Evolutionary conservation across 345 rosid species (phyloP).

Genomic region (Moricandia arvensis): DNA sequence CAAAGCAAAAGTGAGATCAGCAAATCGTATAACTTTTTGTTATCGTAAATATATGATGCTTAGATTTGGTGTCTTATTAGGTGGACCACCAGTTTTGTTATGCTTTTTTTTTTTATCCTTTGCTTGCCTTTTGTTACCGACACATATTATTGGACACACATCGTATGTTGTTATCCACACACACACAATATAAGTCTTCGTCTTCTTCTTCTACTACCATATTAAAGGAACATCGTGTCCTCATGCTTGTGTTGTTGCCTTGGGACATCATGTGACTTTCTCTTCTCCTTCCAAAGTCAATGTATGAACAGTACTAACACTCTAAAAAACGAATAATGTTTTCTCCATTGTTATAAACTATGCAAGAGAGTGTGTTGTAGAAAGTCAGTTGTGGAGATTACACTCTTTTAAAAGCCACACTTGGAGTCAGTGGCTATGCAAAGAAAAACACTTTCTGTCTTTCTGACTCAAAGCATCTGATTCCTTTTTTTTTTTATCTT

Average conservation of each 20-base stretch:
- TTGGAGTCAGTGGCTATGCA: slow-evolving; percentile 7
- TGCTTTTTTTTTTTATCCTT: slow-evolving; percentile 23
- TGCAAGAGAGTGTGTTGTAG: slow-evolving; percentile 20
- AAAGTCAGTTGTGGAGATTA: slow-evolving; percentile 22
- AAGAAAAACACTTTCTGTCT: slow-evolving; percentile 10
- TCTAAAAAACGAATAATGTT: not conserved
- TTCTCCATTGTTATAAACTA: slow-evolving; percentile 1
- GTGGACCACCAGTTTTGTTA: slow-evolving; percentile 32
- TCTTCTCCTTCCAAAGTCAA: slow-evolving; percentile 12
- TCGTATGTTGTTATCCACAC: slow-evolving; percentile 29
- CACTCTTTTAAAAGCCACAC: not conserved
- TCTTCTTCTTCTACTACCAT: slow-evolving; percentile 20
- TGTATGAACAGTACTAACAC: slow-evolving; percentile 14
- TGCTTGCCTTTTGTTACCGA: slow-evolving; percentile 36
- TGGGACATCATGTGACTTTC: slow-evolving; percentile 2
- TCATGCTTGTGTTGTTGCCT: slow-evolving; percentile 19
- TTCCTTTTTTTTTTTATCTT: slow-evolving; percentile 15
- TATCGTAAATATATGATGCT: slow-evolving; percentile 26
- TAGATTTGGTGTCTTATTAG: slow-evolving; percentile 30
- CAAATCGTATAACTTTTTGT: slow-evolving; percentile 27
- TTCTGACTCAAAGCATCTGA: slow-evolving; percentile 33
- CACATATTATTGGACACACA: slow-evolving; percentile 31
- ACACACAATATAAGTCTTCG: slow-evolving; percentile 7
- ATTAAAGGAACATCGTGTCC: slow-evolving; percentile 20
- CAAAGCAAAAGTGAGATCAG: slow-evolving; percentile 34